phyloP scores from a whole-genome alignment of 2,329 filamentous ascomycete genomes.

The Stagonosporopsis tanaceti region DNA sequence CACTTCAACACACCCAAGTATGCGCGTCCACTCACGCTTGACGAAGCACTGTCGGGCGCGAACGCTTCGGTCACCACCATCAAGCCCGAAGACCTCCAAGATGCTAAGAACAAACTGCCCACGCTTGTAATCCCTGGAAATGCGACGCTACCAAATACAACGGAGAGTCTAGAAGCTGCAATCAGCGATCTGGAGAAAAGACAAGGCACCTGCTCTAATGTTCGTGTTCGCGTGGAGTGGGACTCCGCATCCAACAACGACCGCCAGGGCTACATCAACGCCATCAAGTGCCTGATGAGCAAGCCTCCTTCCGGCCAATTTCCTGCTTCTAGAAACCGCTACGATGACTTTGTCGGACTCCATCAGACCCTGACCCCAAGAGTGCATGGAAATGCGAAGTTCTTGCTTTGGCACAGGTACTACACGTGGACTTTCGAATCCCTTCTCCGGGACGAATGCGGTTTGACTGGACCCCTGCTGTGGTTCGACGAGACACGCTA shows the following conservation, averaged over 20 bases:
- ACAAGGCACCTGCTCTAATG: constrained; percentile 32
- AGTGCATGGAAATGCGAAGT: constrained; percentile 46
- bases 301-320: constrained; percentile 35
- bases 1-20: constrained; percentile 16
- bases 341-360: constrained; percentile 45
- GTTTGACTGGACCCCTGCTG: constrained; percentile 49
- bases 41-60: constrained; percentile 6
- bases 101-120: constrained; percentile 17
- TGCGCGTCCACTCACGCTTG: constrained; percentile 12
- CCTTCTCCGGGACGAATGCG: constrained; percentile 53
- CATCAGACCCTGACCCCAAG: constrained; percentile 44
- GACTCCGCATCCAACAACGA: constrained; percentile 31
- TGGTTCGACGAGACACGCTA: constrained; percentile 50
- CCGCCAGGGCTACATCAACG: constrained; percentile 35
- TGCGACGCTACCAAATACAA: not conserved
- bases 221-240: constrained; percentile 42
- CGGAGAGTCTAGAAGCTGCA: not conserved
- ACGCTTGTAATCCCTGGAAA: constrained; percentile 8
- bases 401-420: constrained; percentile 56
- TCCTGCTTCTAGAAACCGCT: constrained; percentile 33
- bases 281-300: constrained; percentile 41
- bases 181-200: not conserved
- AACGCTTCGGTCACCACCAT: constrained; percentile 20
- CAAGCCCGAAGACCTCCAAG: constrained; percentile 9
- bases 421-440: constrained; percentile 53